Evolutionary conservation across 2,329 filamentous ascomycete genomes (phyloP), one percentile per base, ranked within the genome.

Genomic region (Aureobasidium sp.): DNA sequence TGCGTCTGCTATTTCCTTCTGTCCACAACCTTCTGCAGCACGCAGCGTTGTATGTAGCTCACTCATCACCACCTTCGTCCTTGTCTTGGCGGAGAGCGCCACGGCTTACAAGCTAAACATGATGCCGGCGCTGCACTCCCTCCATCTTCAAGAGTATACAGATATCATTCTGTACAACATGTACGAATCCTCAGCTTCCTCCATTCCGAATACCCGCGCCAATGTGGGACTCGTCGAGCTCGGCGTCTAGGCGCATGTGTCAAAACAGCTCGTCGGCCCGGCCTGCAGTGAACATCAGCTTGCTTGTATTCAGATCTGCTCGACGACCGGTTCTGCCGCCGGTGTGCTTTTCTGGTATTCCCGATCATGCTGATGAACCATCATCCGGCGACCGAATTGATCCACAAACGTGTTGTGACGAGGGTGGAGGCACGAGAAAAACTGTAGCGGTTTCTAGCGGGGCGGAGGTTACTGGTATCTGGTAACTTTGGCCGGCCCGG

Each of bases 161-260:
- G 23, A 29, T 45, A 45, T 45, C 11, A 6, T 40, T 2, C 23
- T 15, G 3, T 29, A 45, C 43, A 46, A 29, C 43, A 27, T n/a
- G 11, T 45, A 9, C n/a, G 37, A 6, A 13, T 15, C 35, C 19
- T 15, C 31, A 50, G 10, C 31, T 35, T 29, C 27, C 15, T 27
- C 31, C 4, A n/a, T n/a, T 13, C 51, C 27, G 51, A 55, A 5
- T 11, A 33, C 8, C 53, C 53, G 51, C 17, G 53, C 40, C 40
- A 35, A 19, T 57, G 53, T 57, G 53, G 40, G 31, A n/a, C 40
- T 35, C 40, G n/a, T n/a, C 13, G 9, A 46, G 19, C 40, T 57
- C 40, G 53, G 38, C 40, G 31, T 57, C 38, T 46, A 27, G 40
- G 53, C 53, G 53, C 40, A 57, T 33, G 29, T 57, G 53, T 46